Evolutionary conservation across 1,139 yeast genomes (phyloP).

Genomic region (Candida sp.): DNA sequence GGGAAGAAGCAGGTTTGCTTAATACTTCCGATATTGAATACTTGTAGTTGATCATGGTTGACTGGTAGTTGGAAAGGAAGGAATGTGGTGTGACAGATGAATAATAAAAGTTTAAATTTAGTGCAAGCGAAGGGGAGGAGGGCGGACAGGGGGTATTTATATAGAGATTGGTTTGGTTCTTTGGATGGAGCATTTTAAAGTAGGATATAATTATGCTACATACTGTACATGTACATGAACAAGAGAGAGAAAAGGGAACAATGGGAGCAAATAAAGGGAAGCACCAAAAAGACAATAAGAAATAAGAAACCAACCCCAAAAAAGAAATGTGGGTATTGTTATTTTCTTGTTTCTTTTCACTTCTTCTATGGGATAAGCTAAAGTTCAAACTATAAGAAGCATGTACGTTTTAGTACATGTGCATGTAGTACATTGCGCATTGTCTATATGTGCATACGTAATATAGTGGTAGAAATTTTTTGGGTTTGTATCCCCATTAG

Average conservation of each 20-base stretch:
- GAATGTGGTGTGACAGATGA: no score
- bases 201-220: no score
- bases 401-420: background rate
- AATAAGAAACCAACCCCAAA: background rate
- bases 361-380: background rate
- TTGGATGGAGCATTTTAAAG: no score
- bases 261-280: background rate
- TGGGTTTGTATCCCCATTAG: background rate
- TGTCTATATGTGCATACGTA: background rate
- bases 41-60: conserved; percentile 9
- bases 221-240: background rate
- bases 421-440: background rate
- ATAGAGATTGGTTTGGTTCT: no score
- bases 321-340: background rate
- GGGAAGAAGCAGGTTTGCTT: background rate
- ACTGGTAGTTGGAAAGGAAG: no score
- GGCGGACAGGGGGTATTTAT: no score
- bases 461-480: background rate
- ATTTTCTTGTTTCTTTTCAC: background rate
- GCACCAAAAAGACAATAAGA: background rate
- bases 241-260: background rate
- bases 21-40: conserved; percentile 8
- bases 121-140: no score
- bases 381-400: no score
- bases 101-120: no score